Evolutionary conservation across 371 early-diverging fungal species (phyloP), one percentile per base, ranked within the genome.

Genomic region (Synchytrium microbalum): DNA sequence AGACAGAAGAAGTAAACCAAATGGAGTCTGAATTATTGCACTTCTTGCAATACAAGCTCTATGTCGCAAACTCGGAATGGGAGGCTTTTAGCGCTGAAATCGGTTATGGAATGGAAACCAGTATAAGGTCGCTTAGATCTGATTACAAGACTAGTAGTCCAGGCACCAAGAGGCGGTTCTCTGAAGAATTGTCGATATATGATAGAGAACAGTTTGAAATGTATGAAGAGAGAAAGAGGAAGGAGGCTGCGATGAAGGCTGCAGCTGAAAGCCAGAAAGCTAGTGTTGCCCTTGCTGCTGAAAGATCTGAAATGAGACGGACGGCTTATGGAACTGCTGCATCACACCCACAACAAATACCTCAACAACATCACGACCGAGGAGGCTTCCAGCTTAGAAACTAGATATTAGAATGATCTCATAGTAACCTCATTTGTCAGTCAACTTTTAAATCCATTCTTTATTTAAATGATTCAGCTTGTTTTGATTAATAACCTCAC

Each of bases 1-100:
- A 59, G 54, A 72, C 77, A 59, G 70, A 71, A 52, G 80, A 85
- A 64, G 77, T 85, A 62, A 86, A 86, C 63, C 77, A 76, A 65
- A 85, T 85, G 87, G 86, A 85, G 65, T 71, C 75, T 63, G 86
- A 85, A 69, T 72, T 85, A 23, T 72, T 86, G 62, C 69, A 69
- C 69, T 84, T 80, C 65, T 46, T 85, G 61, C 70, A 78, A 57
- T 85, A 74, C 66, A 72, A 75, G 59, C 69, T 85, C 19, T 75
- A 71, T 58, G 77, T 86, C 33, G 65, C 75, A 0, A 67, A 71
- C 10, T 68, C 69, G 25, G 78, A 82, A 53, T 85, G 84, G 84
- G 69, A 71, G 67, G 75, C 73, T 62, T 81, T 78, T 72, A 69
- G 78, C 5, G 78, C 16, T 19, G 62, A 61, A 32, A 26, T 59